Evolutionary conservation across 2,329 filamentous ascomycete genomes (phyloP).

Genomic region (Stachybotrys chartarum): DNA sequence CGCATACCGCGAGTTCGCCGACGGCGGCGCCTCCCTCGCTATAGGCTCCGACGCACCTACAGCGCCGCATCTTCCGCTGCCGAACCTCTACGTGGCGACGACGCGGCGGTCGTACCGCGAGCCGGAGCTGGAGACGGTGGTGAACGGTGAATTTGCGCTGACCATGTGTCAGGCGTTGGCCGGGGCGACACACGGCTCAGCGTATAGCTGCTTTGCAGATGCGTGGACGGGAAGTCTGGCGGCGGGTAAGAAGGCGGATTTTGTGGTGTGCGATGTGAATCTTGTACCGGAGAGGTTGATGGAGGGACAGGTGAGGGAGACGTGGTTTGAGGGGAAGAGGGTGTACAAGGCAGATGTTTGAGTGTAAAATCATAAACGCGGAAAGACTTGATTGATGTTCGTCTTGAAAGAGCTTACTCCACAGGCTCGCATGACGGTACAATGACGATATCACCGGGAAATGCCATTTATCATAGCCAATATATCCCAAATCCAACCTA

Average conservation of each 20-base stretch:
- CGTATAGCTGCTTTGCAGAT: slow-evolving; percentile 53
- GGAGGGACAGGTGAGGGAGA: slow-evolving; percentile 38
- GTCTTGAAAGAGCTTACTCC: not conserved
- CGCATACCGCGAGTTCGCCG: slow-evolving; percentile 54
- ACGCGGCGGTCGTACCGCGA: slow-evolving; percentile 49
- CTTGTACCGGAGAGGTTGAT: slow-evolving; percentile 40
- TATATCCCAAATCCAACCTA: too few relatives aligned
- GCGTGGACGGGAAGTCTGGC: slow-evolving; percentile 43
- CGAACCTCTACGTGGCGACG: slow-evolving; percentile 52
- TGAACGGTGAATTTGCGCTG: slow-evolving; percentile 47
- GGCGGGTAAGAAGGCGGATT: slow-evolving; percentile 48
- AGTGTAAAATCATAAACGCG: not conserved
- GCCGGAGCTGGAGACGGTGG: slow-evolving; percentile 28
- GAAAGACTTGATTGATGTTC: not conserved
- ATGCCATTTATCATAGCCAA: too few relatives aligned
- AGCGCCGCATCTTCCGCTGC: slow-evolving; percentile 45
- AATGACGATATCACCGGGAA: not conserved
- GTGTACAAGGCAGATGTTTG: slow-evolving; percentile 21
- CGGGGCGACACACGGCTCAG: slow-evolving; percentile 47
- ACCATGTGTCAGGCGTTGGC: slow-evolving; percentile 45
- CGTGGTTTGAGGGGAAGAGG: slow-evolving; percentile 42
- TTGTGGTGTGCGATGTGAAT: slow-evolving; percentile 43
- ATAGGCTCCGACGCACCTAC: slow-evolving; percentile 55
- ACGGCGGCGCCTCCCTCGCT: slow-evolving; percentile 45
- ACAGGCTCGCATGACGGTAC: not conserved